phyloP scores from a whole-genome alignment of 306 rosid species.

The Trifolium pratense region DNA sequence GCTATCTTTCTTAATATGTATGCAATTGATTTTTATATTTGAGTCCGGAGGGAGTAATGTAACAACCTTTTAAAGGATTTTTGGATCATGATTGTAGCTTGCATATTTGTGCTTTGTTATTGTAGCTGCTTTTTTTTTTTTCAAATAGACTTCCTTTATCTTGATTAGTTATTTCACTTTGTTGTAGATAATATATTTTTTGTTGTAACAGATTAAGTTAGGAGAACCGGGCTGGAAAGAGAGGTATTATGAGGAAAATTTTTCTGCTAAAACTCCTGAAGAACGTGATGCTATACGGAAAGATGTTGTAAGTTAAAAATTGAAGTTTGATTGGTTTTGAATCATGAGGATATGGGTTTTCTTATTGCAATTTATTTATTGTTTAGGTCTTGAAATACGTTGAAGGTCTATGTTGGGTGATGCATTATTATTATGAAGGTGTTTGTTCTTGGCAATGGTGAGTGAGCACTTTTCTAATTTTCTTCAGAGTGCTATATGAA shows the following conservation, averaged over 20 bases:
- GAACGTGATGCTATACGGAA: conserved; percentile 76
- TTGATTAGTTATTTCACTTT: neutral
- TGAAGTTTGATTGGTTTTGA: conserved; percentile 35
- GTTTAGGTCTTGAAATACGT: conserved; percentile 84
- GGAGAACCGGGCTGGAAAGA: conserved; percentile 96
- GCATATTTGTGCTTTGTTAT: neutral
- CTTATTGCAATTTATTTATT: conserved; percentile 38
- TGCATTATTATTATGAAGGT: conserved; percentile 97
- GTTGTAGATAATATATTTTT: conserved; percentile 9
- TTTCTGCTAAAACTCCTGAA: conserved; percentile 77
- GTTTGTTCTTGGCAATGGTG: conserved; percentile 98
- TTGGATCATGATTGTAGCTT: neutral
- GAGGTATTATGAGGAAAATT: conserved; percentile 90
- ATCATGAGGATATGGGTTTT: conserved; percentile 34
- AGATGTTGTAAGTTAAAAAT: conserved; percentile 79
- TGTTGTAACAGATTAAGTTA: conserved; percentile 65
- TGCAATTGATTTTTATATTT: too few species aligned
- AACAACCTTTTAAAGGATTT: neutral
- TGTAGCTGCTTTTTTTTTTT: too few species aligned
- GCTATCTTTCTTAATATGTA: too few species aligned
- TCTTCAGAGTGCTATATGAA: neutral
- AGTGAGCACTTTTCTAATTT: conserved; percentile 43
- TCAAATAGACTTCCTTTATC: neutral
- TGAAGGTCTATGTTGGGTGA: conserved; percentile 95
- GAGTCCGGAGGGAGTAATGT: too few species aligned